A percentile compares a stretch with the other conserved stretches of the same genome.
Evolutionary conservation across 2,329 filamentous ascomycete genomes (phyloP).

Genomic region (Neofusicoccum sp.): DNA sequence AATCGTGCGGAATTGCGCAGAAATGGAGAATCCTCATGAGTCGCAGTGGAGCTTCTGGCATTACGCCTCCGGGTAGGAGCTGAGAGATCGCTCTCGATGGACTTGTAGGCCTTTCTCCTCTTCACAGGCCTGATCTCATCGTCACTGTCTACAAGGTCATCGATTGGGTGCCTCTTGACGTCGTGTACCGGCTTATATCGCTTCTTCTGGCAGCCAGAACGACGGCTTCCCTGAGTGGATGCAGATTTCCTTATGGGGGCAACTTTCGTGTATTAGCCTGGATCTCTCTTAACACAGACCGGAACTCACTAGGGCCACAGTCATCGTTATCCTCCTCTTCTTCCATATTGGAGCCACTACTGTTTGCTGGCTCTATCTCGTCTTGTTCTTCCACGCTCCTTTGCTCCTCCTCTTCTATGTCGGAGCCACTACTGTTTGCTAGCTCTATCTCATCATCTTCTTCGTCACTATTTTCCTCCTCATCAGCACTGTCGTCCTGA

Average conservation of each 20-base stretch:
- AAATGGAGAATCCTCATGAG: neutral
- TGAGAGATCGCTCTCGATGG: neutral
- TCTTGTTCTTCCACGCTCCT: neutral
- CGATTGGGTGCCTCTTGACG: neutral
- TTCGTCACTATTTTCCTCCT: too few relatives aligned
- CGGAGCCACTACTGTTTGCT: neutral
- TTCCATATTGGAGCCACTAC: neutral
- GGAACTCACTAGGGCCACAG: neutral
- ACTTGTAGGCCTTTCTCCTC: neutral
- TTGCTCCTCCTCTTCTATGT: too few relatives aligned
- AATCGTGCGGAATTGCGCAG: neutral
- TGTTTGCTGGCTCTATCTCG: neutral
- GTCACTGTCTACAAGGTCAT: neutral
- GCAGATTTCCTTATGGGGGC: neutral
- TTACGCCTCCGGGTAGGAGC: neutral
- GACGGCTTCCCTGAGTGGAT: neutral
- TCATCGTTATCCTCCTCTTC: neutral
- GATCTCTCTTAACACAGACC: too few relatives aligned
- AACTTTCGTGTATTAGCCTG: neutral
- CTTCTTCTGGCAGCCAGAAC: neutral
- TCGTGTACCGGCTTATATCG: neutral
- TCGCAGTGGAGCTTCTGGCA: neutral
- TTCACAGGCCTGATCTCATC: neutral
- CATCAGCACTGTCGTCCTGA: neutral
- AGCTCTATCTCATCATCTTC: neutral